Conservation (phyloP, 768 basidiomycete species). For the Piloderma croceum region DNA sequence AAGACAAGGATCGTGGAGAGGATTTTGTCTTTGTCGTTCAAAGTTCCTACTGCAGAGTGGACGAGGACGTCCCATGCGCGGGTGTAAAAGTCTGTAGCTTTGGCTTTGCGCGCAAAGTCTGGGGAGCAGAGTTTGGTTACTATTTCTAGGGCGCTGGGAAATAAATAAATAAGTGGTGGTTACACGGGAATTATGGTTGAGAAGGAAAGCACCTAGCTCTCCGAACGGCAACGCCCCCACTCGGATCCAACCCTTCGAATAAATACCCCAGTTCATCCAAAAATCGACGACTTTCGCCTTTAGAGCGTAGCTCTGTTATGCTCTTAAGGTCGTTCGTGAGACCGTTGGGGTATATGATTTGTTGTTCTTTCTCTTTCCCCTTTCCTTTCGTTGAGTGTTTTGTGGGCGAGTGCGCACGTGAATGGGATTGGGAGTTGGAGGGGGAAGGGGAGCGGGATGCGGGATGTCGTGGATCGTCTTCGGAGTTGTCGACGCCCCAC, state of each 20-base stretch:
- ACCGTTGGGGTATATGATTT: slow-evolving; percentile 38
- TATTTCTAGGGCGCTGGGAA: slow-evolving; percentile 66
- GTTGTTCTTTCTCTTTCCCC: slow-evolving; percentile 32
- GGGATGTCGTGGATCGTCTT: slow-evolving; percentile 54
- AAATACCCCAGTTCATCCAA: slow-evolving; percentile 82
- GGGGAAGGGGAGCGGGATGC: slow-evolving; percentile 28
- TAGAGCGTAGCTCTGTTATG: slow-evolving; percentile 73
- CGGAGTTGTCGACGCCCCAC: slow-evolving; percentile 78
- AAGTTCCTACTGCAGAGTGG: slow-evolving; percentile 52
- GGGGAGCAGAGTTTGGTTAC: slow-evolving; percentile 64
- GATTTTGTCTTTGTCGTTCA: slow-evolving; percentile 65
- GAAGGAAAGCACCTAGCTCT: slow-evolving; percentile 53
- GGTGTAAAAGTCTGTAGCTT: slow-evolving; percentile 65
- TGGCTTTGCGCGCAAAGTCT: slow-evolving; percentile 77
- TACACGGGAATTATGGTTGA: neutral
- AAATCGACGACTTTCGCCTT: slow-evolving; percentile 76
- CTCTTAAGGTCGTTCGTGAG: slow-evolving; percentile 75
- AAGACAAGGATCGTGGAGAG: slow-evolving; percentile 59
- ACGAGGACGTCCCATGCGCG: slow-evolving; percentile 60
- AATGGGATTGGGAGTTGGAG: slow-evolving; percentile 22
- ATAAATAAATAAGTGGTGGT: slow-evolving; percentile 1
- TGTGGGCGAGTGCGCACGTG: slow-evolving; percentile 29
- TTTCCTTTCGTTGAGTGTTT: slow-evolving; percentile 35
- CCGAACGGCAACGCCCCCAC: slow-evolving; percentile 48
- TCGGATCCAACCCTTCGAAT: slow-evolving; percentile 67